These are phyloP conservation scores for Rhododendron simsii DNA, from an alignment of 148 eudicot species.

Conservation along the genomic window DNA sequence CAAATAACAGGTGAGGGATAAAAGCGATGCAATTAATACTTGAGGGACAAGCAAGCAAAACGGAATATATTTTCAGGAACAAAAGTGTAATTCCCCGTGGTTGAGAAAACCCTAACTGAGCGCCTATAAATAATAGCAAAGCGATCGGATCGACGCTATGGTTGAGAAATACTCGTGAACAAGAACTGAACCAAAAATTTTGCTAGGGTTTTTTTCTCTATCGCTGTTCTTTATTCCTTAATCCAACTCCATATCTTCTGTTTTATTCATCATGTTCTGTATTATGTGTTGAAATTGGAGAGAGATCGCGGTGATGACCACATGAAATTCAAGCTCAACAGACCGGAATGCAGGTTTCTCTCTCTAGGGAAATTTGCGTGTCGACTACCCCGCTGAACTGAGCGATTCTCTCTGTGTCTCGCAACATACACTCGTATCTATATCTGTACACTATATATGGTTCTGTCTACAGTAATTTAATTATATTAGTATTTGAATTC, in stretches of 20 bases:
- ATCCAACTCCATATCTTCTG: neutral
- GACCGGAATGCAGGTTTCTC: slow-evolving; percentile 58
- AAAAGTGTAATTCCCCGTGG: neutral
- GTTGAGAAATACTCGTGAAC: neutral
- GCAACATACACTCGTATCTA: neutral
- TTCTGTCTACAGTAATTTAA: neutral
- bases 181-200: neutral
- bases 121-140: neutral
- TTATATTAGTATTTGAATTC: neutral
- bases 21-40: neutral
- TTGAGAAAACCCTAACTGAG: neutral
- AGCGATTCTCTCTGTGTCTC: slow-evolving; percentile 8
- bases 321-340: slow-evolving; percentile 74
- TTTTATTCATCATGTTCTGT: neutral
- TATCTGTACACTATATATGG: neutral
- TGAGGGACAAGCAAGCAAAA: neutral
- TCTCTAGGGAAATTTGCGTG: slow-evolving; percentile 16
- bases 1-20: neutral
- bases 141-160: neutral
- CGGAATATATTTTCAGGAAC: neutral
- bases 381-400: slow-evolving; percentile 22
- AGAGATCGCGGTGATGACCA: slow-evolving; percentile 30
- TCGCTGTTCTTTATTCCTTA: neutral
- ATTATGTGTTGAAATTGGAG: neutral
- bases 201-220: neutral